phyloP scores from a whole-genome alignment of 2,329 filamentous ascomycete species.

The Paraphoma chrysanthemicola region DNA sequence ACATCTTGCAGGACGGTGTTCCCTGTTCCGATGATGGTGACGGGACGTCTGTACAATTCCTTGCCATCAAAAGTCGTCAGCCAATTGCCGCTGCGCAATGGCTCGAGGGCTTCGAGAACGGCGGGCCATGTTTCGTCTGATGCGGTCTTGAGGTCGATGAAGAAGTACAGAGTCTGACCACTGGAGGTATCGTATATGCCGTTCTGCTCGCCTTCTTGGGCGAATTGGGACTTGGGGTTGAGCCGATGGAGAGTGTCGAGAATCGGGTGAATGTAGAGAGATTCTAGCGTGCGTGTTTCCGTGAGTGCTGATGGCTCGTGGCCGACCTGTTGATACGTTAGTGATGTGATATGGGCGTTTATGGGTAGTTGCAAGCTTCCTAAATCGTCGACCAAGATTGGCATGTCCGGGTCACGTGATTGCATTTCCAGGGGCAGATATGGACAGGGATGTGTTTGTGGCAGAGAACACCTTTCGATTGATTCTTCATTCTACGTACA shows the following conservation, averaged over 20 bases:
- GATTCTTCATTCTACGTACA: conserved; percentile 44
- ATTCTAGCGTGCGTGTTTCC: conserved; percentile 60
- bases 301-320: conserved; percentile 63
- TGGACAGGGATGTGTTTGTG: background rate
- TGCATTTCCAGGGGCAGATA: background rate
- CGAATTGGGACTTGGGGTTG: conserved; percentile 62
- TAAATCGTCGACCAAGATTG: too few species aligned
- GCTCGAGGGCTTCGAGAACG: conserved; percentile 63
- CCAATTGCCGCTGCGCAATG: conserved; percentile 61
- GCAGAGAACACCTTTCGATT: background rate
- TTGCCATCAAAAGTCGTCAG: conserved; percentile 61
- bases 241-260: conserved; percentile 62
- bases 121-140: conserved; percentile 63
- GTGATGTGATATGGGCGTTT: background rate
- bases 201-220: conserved; percentile 56
- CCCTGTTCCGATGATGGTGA: conserved; percentile 70
- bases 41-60: conserved; percentile 54
- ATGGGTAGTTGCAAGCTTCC: too few species aligned
- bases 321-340: conserved; percentile 54
- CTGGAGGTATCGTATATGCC: conserved; percentile 67
- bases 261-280: conserved; percentile 67
- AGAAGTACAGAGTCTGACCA: conserved; percentile 68
- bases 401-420: background rate
- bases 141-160: conserved; percentile 69
- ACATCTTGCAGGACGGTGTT: conserved; percentile 55